Evolutionary conservation across 2,329 filamentous ascomycete species (phyloP).

Genomic region (Hypoxylon sp.): DNA sequence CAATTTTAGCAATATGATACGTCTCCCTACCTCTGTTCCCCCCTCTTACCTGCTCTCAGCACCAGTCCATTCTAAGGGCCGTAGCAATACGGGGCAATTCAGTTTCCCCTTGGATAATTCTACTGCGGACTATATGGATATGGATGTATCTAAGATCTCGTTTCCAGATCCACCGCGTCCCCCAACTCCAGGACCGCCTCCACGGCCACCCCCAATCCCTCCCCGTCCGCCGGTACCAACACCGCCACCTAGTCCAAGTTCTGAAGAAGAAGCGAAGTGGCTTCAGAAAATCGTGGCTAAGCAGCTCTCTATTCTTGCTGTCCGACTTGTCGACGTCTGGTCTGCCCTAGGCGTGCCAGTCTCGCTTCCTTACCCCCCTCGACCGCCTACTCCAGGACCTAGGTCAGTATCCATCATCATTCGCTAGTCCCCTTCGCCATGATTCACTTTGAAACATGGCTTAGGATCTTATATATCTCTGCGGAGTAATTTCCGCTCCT

Average conservation of each 20-base stretch:
- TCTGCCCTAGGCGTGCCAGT: slow-evolving; percentile 18
- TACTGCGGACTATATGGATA: slow-evolving; percentile 9
- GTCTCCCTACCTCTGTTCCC: slow-evolving; percentile 3
- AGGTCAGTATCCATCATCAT: slow-evolving; percentile 36
- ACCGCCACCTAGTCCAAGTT: slow-evolving; percentile 52
- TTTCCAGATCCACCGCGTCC: slow-evolving; percentile 51
- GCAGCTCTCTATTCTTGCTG: slow-evolving; percentile 36
- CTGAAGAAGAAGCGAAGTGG: slow-evolving; percentile 17
- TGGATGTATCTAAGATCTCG: slow-evolving; percentile 21
- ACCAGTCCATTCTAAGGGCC: background rate
- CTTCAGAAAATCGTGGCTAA: slow-evolving; percentile 14
- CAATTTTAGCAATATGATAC: slow-evolving; percentile 17
- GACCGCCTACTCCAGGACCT: slow-evolving; percentile 49
- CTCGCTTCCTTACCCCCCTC: slow-evolving; percentile 45
- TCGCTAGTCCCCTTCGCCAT: background rate
- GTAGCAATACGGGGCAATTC: slow-evolving; percentile 1
- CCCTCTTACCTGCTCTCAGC: background rate
- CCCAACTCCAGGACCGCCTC: slow-evolving; percentile 50
- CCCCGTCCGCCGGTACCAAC: slow-evolving; percentile 51
- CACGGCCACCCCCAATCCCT: slow-evolving; percentile 48
- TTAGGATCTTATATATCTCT: slow-evolving; percentile 21
- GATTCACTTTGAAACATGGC: slow-evolving; percentile 33
- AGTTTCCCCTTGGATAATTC: background rate
- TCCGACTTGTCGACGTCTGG: slow-evolving; percentile 27
- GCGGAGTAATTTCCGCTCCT: slow-evolving; percentile 3